Evolutionary conservation across 176 grass and related monocot genomes (phyloP).

Genomic region (Oryza coarctata): DNA sequence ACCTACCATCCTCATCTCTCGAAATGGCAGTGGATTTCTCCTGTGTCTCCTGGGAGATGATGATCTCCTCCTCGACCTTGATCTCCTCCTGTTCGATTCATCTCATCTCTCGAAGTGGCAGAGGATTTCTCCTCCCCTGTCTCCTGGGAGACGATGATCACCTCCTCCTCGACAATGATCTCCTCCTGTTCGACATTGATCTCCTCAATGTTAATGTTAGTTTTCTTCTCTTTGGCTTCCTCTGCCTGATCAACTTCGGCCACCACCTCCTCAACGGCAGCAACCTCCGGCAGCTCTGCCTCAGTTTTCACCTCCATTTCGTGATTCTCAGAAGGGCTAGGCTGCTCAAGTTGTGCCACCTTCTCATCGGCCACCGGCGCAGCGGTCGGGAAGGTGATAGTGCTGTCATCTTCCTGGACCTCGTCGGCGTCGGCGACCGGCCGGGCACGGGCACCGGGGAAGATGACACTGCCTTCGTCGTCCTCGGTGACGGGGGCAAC

Average conservation of each 20-base stretch:
- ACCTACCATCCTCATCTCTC: slow-evolving; percentile 26
- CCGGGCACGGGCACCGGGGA: not conserved
- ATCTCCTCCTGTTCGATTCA: not conserved
- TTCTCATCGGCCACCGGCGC: slow-evolving; percentile 4
- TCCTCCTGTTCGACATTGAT: not conserved
- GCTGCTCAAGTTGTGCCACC: slow-evolving; percentile 16
- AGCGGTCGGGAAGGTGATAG: not conserved
- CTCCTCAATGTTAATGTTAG: not conserved
- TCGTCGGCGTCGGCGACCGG: not conserved
- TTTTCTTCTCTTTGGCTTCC: not conserved
- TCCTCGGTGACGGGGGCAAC: slow-evolving; percentile 2
- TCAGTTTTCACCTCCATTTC: not conserved
- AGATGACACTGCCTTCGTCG: slow-evolving; percentile 22
- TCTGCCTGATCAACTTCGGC: not conserved
- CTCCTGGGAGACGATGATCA: slow-evolving; percentile 2
- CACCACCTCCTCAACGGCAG: not conserved
- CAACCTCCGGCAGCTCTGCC: slow-evolving; percentile 4
- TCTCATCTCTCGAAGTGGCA: slow-evolving; percentile 14
- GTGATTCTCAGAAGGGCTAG: slow-evolving; percentile 25
- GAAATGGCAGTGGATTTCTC: slow-evolving; percentile 16
- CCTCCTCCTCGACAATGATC: not conserved
- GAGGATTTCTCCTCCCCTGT: slow-evolving; percentile 10
- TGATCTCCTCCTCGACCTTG: slow-evolving; percentile 18
- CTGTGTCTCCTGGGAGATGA: slow-evolving; percentile 4
- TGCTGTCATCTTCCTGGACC: not conserved